Percentiles rank a stretch among this genome's conserved stretches.
phyloP scores from a whole-genome alignment of 192 early-diverging fungal genomes.

The Thamnidium elegans region DNA sequence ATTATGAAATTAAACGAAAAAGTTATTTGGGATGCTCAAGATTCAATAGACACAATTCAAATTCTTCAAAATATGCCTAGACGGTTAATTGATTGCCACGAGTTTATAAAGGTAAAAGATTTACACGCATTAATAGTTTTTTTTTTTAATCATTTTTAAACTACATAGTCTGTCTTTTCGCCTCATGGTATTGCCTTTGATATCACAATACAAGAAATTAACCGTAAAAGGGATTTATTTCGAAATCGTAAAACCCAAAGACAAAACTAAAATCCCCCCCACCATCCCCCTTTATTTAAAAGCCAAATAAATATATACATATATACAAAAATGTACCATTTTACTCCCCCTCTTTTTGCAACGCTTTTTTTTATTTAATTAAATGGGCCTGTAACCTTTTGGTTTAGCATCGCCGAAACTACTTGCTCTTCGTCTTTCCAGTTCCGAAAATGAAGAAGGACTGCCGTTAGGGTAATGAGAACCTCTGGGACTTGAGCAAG shows the following conservation, averaged over 20 bases:
- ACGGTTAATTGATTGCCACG: constrained; percentile 54
- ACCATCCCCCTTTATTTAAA: too few species aligned
- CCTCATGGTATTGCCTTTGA: constrained; percentile 11
- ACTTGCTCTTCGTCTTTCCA: constrained; percentile 14
- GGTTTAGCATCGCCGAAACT: constrained; percentile 19
- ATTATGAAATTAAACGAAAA: constrained; percentile 65
- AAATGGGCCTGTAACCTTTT: neutral
- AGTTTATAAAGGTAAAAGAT: constrained; percentile 46
- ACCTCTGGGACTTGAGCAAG: constrained; percentile 12
- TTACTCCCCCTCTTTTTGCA: too few species aligned
- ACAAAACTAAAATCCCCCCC: neutral
- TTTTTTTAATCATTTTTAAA: too few species aligned
- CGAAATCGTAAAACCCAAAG: constrained; percentile 6
- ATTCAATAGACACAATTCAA: constrained; percentile 55
- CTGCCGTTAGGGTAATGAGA: constrained; percentile 15
- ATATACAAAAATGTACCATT: too few species aligned
- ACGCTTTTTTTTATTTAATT: too few species aligned
- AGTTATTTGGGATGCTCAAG: constrained; percentile 51
- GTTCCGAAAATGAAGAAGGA: constrained; percentile 9
- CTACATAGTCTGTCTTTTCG: constrained; percentile 12
- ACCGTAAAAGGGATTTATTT: constrained; percentile 6
- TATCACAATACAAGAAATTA: constrained; percentile 6
- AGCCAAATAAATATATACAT: too few species aligned
- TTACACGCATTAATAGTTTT: neutral
- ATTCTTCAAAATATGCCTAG: constrained; percentile 56